Percentiles rank a stretch among this genome's conserved stretches.
These are phyloP conservation scores for Trichoderma citrinoviride DNA, from an alignment of 2,329 filamentous ascomycete genomes.

Conservation along the genomic window DNA sequence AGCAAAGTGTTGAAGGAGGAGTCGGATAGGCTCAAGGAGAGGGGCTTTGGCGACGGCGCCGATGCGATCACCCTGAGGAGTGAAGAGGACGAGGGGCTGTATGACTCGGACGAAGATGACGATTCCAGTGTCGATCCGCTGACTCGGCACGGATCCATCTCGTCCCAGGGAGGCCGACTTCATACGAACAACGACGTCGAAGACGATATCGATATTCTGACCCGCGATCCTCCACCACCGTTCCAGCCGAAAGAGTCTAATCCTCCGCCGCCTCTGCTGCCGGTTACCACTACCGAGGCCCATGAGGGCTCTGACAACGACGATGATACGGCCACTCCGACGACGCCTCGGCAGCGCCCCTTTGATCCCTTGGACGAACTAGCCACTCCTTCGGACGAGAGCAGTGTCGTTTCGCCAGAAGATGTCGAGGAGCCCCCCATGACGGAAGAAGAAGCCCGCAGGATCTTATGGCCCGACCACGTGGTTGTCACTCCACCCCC, in stretches of 20 bases:
- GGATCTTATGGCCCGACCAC: constrained; percentile 41
- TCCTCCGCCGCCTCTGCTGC: constrained; percentile 18
- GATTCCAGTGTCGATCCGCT: constrained; percentile 22
- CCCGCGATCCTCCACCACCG: constrained; percentile 19
- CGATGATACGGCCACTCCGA: constrained; percentile 16
- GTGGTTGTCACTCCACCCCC: constrained; percentile 22
- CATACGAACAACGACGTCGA: neutral
- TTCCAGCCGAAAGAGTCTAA: constrained; percentile 15
- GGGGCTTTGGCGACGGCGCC: constrained; percentile 27
- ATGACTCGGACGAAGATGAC: constrained; percentile 27
- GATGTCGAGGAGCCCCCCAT: constrained; percentile 35
- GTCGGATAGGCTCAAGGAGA: constrained; percentile 33
- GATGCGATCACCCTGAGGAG: constrained; percentile 34
- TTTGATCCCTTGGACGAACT: constrained; percentile 25
- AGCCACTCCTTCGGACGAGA: constrained; percentile 19
- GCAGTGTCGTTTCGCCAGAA: constrained; percentile 21
- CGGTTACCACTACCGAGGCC: neutral
- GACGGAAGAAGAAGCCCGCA: constrained; percentile 41
- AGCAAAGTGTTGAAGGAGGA: constrained; percentile 37
- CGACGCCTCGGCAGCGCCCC: constrained; percentile 17
- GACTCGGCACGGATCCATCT: constrained; percentile 1
- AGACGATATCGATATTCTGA: constrained; percentile 3
- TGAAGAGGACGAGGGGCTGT: constrained; percentile 30
- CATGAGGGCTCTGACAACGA: constrained; percentile 12
- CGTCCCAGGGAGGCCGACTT: neutral